These are phyloP conservation scores for Euphorbia schlechtendalii DNA, from an alignment of 441 rosid genomes.

Conservation along the genomic window DNA sequence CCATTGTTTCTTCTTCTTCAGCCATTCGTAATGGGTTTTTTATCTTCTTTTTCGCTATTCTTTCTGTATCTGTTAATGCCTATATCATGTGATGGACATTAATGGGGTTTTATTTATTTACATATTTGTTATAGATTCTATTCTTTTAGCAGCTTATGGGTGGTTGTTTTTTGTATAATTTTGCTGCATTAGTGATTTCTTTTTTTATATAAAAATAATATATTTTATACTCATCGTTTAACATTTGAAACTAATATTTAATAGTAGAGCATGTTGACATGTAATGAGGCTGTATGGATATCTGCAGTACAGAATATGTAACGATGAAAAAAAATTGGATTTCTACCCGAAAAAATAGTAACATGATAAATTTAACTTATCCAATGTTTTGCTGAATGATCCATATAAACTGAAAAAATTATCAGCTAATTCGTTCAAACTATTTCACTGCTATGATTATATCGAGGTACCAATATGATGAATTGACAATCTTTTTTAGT, in stretches of 20 bases:
- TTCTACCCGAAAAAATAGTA: too few relatives aligned
- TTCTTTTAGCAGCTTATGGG: background rate
- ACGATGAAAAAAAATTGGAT: too few relatives aligned
- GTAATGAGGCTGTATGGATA: too few relatives aligned
- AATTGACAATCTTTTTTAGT: too few relatives aligned
- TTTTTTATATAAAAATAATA: background rate
- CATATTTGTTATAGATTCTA: background rate
- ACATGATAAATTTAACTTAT: too few relatives aligned
- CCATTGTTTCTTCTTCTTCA: slow-evolving; percentile 39
- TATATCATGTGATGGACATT: slow-evolving; percentile 26
- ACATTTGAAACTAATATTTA: too few relatives aligned
- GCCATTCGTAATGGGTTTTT: slow-evolving; percentile 5
- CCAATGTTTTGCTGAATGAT: background rate
- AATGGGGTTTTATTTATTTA: background rate
- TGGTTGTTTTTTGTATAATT: background rate
- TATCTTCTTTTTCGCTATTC: slow-evolving; percentile 30
- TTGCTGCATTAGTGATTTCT: too few relatives aligned
- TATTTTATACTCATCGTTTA: too few relatives aligned
- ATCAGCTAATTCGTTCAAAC: too few relatives aligned
- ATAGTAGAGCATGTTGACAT: too few relatives aligned
- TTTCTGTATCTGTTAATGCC: slow-evolving; percentile 29
- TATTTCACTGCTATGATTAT: too few relatives aligned
- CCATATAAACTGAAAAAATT: background rate
- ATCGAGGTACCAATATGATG: background rate
- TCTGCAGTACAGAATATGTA: too few relatives aligned